Evolutionary conservation across 495 filamentous ascomycete species (phyloP), one percentile per base, ranked within the genome.

Genomic region (Lasiosphaeria miniovina): DNA sequence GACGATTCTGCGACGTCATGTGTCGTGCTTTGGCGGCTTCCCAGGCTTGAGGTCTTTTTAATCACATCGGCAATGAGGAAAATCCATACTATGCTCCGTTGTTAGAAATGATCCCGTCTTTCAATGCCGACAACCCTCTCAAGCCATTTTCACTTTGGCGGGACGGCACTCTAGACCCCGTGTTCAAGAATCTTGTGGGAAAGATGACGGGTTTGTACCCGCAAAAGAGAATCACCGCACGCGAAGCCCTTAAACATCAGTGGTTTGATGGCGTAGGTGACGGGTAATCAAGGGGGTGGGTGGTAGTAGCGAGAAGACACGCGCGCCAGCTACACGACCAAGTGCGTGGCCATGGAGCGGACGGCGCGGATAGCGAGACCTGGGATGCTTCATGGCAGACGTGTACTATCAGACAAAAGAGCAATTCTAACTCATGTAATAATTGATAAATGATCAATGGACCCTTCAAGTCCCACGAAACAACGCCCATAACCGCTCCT

Each of bases 11-110:
- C 38, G 12, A 8, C 7, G 38, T 8, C 38, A 41, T 12, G 12
- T 41, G 8, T 41, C 38, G 38, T 41, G 3, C 7, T 41, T 41
- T 41, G 38, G 38, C 8, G 38, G 3, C 38, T 1, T 8, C 8
- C 8, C 24, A 62, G 64, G 31, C 49, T 61, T 71, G 17, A n/a
- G 62, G 68, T 35, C 64, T 73, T 33, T 55, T 73, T 41, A 56
- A 68, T n/a, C 71, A 73, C 45, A 64, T 73, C 40, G 62, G 61
- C 35, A 24, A 24, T 24, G 54, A 64, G 15, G 61, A 70, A 36
- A 72, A 73, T 36, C 71, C 71, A 17, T 73, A 24, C 68, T 33
- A 59, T 64, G 49, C 63, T 70, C 49, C 64, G 70, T 60, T 56
- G 15, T 63, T 73, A 24, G 24, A 24, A 24, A 24, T 36, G 70